These are phyloP conservation scores for Macrotyloma uniflorum DNA, from an alignment of 306 rosid genomes.

Conservation along the genomic window DNA sequence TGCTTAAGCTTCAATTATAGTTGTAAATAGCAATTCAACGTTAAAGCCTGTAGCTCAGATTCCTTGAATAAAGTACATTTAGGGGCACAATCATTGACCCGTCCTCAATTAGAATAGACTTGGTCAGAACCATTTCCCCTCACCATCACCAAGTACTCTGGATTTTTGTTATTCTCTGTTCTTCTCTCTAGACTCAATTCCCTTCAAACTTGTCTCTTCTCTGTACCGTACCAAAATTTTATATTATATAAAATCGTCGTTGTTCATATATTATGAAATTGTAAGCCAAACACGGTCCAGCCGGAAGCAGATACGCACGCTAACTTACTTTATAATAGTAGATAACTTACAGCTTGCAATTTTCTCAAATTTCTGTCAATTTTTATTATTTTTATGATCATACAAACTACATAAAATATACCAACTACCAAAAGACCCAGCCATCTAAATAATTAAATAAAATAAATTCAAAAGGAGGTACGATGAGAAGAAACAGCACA, in stretches of 20 bases:
- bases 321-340: background rate
- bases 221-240: background rate
- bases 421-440: constrained; percentile 21
- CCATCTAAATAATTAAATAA: constrained; percentile 13
- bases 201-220: constrained; percentile 13
- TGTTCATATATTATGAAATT: constrained; percentile 1
- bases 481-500: background rate
- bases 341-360: constrained; percentile 15
- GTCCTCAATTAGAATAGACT: background rate
- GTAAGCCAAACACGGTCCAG: constrained; percentile 25
- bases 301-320: constrained; percentile 4
- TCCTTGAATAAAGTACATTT: background rate
- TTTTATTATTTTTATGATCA: background rate
- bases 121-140: constrained; percentile 4
- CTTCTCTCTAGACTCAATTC: background rate
- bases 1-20: background rate
- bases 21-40: background rate
- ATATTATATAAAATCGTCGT: background rate
- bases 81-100: background rate
- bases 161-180: background rate
- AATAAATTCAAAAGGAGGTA: background rate
- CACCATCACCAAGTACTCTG: background rate
- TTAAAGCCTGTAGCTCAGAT: constrained; percentile 13
- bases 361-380: background rate
- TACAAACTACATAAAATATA: constrained; percentile 22